Evolutionary conservation across 371 early-diverging fungal species (phyloP).

Genomic region (Mucor indicus): DNA sequence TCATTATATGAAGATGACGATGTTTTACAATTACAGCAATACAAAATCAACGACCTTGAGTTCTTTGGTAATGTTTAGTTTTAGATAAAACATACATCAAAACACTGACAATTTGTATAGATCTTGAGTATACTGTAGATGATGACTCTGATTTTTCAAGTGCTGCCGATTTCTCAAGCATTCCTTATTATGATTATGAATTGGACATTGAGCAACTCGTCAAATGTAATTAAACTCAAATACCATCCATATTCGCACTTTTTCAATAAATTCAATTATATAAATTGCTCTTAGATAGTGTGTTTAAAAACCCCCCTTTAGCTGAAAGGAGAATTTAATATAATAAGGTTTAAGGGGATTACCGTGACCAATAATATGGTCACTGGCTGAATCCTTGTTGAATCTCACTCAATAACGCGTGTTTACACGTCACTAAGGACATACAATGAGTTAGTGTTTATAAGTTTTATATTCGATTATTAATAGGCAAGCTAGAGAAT

Average conservation of each 20-base stretch:
- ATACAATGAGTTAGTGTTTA: too few species aligned
- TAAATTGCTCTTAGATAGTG: too few species aligned
- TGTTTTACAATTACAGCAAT: background rate
- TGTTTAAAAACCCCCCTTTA: too few species aligned
- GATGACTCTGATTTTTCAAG: background rate
- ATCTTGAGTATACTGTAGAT: background rate
- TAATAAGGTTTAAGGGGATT: too few species aligned
- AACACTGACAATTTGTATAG: background rate
- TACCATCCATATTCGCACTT: too few species aligned
- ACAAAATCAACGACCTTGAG: background rate
- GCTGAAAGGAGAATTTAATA: too few species aligned
- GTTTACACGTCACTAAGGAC: too few species aligned
- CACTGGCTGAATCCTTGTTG: too few species aligned
- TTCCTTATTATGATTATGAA: background rate
- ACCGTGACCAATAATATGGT: too few species aligned
- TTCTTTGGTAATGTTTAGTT: background rate
- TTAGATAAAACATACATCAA: background rate
- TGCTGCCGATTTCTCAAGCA: background rate
- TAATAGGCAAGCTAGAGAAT: background rate
- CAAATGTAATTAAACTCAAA: slow-evolving; percentile 2
- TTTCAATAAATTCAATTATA: too few species aligned
- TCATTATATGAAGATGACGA: background rate
- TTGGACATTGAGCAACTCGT: slow-evolving; percentile 3
- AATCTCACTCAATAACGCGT: too few species aligned
- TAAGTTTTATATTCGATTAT: too few species aligned